Percentiles rank a stretch among this genome's conserved stretches.
These are phyloP conservation scores for Coemansia sp. DNA, from an alignment of 192 early-diverging fungal genomes.

Conservation along the genomic window DNA sequence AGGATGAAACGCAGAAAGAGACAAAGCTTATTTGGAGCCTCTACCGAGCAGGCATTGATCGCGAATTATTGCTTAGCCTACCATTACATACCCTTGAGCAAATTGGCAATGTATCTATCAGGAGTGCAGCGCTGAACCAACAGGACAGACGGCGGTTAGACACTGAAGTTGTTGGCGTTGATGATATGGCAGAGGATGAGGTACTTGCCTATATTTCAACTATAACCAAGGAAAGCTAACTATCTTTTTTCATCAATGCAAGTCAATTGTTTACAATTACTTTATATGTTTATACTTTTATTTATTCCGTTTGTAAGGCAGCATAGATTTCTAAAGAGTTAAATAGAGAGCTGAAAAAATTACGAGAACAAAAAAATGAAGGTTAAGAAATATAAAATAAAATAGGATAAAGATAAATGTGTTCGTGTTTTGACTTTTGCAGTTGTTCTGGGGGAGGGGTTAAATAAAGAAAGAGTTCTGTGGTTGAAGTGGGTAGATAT, in stretches of 20 bases:
- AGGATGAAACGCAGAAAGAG: neutral
- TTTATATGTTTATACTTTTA: neutral
- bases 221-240: too few species aligned
- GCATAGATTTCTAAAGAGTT: too few species aligned
- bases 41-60: constrained; percentile 15
- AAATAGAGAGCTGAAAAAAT: too few species aligned
- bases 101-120: neutral
- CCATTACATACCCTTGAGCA: constrained; percentile 29
- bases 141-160: constrained; percentile 14
- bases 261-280: neutral
- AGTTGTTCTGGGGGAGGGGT: too few species aligned
- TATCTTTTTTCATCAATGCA: neutral
- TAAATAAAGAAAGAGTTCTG: too few species aligned
- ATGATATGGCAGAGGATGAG: constrained; percentile 32
- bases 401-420: too few species aligned
- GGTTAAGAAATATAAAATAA: too few species aligned
- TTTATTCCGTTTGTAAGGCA: neutral
- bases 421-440: too few species aligned
- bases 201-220: constrained; percentile 6
- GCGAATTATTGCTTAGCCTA: constrained; percentile 25
- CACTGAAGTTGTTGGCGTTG: constrained; percentile 6
- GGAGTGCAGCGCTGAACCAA: neutral
- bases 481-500: too few species aligned
- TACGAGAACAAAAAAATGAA: too few species aligned
- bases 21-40: constrained; percentile 10